These are phyloP conservation scores for Fusarium tanahbumbuense DNA, from an alignment of 2,329 filamentous ascomycete genomes.

Conservation along the genomic window DNA sequence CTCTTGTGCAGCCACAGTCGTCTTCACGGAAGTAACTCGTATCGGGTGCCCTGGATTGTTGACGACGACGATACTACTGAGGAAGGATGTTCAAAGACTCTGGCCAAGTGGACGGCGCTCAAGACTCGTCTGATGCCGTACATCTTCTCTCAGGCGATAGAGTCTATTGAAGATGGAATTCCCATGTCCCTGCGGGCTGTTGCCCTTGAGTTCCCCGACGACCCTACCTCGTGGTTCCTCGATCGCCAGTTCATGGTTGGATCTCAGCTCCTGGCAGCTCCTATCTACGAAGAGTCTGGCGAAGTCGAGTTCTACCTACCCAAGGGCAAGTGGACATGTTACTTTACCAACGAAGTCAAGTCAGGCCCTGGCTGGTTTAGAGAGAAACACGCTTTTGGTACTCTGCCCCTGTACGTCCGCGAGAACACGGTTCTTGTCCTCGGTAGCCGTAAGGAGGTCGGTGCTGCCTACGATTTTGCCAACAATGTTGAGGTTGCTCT, in stretches of 20 bases:
- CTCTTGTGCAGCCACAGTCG: conserved; percentile 76
- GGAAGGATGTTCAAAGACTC: conserved; percentile 63
- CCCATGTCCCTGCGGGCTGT: conserved; percentile 73
- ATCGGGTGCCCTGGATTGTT: conserved; percentile 80
- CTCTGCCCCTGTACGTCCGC: conserved; percentile 68
- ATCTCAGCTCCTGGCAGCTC: conserved; percentile 70
- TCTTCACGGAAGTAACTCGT: conserved; percentile 76
- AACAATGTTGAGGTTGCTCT: conserved; percentile 60
- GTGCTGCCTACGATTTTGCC: conserved; percentile 61
- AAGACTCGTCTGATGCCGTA: conserved; percentile 67
- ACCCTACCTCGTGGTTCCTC: conserved; percentile 74
- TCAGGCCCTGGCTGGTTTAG: conserved; percentile 67
- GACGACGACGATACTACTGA: conserved; percentile 70
- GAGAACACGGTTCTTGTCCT: conserved; percentile 64
- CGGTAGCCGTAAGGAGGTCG: conserved; percentile 53
- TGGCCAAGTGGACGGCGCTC: conserved; percentile 61
- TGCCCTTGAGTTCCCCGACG: conserved; percentile 77
- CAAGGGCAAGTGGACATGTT: conserved; percentile 60
- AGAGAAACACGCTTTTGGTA: conserved; percentile 69
- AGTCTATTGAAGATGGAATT: conserved; percentile 61
- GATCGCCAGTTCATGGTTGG: conserved; percentile 83
- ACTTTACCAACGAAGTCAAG: conserved; percentile 62
- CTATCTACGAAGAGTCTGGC: conserved; percentile 71
- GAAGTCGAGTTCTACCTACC: conserved; percentile 75
- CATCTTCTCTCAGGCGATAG: conserved; percentile 58